These are phyloP conservation scores for Rhynchosporium agropyri DNA, from an alignment of 2,329 filamentous ascomycete genomes.

Conservation along the genomic window DNA sequence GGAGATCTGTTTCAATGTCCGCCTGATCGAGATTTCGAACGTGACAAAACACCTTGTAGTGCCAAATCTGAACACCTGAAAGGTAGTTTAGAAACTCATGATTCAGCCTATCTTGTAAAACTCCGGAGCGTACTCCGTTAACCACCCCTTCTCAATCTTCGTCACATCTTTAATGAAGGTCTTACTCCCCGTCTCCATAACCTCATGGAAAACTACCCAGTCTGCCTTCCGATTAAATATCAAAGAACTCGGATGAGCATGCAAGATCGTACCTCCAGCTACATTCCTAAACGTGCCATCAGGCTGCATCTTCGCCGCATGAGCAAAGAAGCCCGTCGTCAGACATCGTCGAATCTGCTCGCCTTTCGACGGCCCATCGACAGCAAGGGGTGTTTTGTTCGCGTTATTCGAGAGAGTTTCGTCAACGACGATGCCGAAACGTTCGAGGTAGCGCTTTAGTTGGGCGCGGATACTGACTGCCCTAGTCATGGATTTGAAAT, in stretches of 20 bases:
- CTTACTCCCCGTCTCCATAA: constrained; percentile 86
- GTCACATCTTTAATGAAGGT: constrained; percentile 88
- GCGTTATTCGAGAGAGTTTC: constrained; percentile 56
- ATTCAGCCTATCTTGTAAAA: constrained; percentile 67
- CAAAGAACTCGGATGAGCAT: constrained; percentile 88
- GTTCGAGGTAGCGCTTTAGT: constrained; percentile 82
- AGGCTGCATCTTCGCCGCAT: constrained; percentile 90
- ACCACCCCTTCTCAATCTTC: constrained; percentile 92
- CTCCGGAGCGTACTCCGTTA: constrained; percentile 83
- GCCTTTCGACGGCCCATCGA: constrained; percentile 53
- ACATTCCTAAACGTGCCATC: constrained; percentile 89
- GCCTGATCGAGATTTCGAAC: no score
- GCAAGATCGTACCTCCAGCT: constrained; percentile 73
- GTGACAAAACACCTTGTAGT: not conserved
- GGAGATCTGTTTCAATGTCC: no score
- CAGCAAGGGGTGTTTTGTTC: constrained; percentile 42
- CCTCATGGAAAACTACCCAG: constrained; percentile 94
- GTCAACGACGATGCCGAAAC: constrained; percentile 73
- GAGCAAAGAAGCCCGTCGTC: constrained; percentile 87
- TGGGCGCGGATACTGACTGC: constrained; percentile 87
- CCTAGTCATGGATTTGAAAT: constrained; percentile 79
- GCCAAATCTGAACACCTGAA: not conserved
- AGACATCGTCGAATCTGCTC: constrained; percentile 84
- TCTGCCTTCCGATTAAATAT: constrained; percentile 97
- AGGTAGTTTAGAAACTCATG: not conserved